Evolutionary conservation across 176 grass and related monocot species (phyloP).

Genomic region (Aechmea fasciata): DNA sequence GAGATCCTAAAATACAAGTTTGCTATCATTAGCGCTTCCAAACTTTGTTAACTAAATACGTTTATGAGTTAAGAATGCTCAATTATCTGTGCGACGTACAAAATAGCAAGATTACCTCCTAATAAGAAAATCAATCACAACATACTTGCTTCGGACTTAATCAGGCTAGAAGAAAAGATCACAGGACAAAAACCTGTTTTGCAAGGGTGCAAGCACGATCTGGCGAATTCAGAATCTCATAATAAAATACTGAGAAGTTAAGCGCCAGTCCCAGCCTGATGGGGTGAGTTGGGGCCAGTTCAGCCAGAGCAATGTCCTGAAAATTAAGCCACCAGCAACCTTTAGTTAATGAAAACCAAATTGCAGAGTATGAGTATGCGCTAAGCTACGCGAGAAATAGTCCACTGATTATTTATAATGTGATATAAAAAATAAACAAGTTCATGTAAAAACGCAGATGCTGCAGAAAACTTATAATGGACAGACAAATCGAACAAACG

Average conservation of each 20-base stretch:
- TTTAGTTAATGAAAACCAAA: background rate
- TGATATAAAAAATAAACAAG: too few relatives aligned
- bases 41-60: too few relatives aligned
- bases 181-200: slow-evolving; percentile 52
- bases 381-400: background rate
- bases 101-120: background rate
- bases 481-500: background rate
- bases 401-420: background rate
- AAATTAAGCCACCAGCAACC: slow-evolving; percentile 4
- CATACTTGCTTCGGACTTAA: background rate
- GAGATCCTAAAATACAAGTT: too few relatives aligned
- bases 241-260: slow-evolving; percentile 92
- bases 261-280: slow-evolving; percentile 85
- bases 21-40: too few relatives aligned
- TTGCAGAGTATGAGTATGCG: background rate
- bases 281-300: slow-evolving; percentile 73
- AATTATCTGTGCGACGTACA: too few relatives aligned
- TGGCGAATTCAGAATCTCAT: slow-evolving; percentile 80
- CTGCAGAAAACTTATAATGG: background rate
- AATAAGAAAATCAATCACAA: background rate
- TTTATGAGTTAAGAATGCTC: too few relatives aligned
- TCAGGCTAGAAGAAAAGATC: background rate
- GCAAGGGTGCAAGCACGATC: slow-evolving; percentile 82
- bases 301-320: slow-evolving; percentile 73
- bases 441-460: too few relatives aligned